These are phyloP conservation scores for Phylloboletellus chloephorus DNA, from an alignment of 1,284 basidiomycete genomes.

Conservation along the genomic window DNA sequence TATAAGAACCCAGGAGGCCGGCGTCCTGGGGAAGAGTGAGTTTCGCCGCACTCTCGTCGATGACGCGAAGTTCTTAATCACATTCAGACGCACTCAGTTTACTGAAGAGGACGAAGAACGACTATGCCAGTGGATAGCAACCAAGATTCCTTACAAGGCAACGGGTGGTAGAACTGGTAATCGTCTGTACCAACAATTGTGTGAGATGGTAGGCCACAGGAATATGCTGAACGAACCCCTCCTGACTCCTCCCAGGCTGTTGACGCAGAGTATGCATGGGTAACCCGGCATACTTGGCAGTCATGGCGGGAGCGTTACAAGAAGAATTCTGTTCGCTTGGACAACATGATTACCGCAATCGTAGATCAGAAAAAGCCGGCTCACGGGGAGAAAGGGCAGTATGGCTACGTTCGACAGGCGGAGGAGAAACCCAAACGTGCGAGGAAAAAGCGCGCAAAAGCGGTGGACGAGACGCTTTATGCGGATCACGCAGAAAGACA, in stretches of 20 bases:
- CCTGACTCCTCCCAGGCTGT: conserved; percentile 32
- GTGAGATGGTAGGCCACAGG: conserved; percentile 39
- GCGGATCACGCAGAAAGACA: conserved; percentile 23
- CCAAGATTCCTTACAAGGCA: conserved; percentile 73
- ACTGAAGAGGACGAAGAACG: conserved; percentile 66
- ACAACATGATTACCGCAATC: conserved; percentile 54
- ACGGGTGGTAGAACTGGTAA: conserved; percentile 75
- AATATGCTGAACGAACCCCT: not conserved
- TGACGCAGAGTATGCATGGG: conserved; percentile 71
- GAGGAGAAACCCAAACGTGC: conserved; percentile 58
- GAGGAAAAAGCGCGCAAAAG: conserved; percentile 44
- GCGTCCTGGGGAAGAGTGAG: conserved; percentile 73
- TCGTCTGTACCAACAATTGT: conserved; percentile 64
- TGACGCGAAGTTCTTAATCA: conserved; percentile 4
- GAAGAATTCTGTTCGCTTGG: conserved; percentile 65
- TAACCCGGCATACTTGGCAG: conserved; percentile 78
- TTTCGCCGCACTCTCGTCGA: conserved; percentile 3
- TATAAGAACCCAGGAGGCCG: conserved; percentile 78
- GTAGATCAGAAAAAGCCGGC: conserved; percentile 62
- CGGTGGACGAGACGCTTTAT: conserved; percentile 23
- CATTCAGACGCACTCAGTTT: conserved; percentile 63
- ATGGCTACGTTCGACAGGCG: conserved; percentile 66
- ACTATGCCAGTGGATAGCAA: conserved; percentile 70
- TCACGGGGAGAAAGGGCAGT: conserved; percentile 68
- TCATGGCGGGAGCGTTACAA: conserved; percentile 84